Evolutionary conservation across 306 rosid genomes (phyloP).

Genomic region (Corylus americana): DNA sequence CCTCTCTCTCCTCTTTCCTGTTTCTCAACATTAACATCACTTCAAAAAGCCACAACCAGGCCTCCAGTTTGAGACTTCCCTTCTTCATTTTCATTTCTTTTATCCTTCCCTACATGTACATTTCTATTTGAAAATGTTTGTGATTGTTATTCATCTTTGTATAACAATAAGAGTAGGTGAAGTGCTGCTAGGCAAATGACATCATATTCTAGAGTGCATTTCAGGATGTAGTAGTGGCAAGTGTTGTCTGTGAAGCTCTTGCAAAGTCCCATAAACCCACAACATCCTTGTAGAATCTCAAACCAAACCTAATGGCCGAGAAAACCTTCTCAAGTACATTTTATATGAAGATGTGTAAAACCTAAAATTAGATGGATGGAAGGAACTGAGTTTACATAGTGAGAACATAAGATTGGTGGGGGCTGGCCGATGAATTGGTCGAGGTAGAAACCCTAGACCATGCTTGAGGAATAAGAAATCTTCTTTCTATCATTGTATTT

Average conservation of each 20-base stretch:
- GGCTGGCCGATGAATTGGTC: too few species aligned
- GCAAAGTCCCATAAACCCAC: not conserved
- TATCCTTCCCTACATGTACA: not conserved
- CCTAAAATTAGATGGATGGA: not conserved
- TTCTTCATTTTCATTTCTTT: not conserved
- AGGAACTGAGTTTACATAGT: not conserved
- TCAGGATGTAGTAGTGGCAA: not conserved
- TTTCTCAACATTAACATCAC: not conserved
- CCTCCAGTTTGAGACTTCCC: not conserved
- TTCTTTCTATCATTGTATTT: too few species aligned
- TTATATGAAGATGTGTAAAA: not conserved
- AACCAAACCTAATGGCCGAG: not conserved
- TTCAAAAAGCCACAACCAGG: not conserved
- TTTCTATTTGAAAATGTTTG: not conserved
- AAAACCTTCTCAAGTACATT: not conserved
- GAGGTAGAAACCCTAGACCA: too few species aligned
- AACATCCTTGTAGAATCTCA: not conserved
- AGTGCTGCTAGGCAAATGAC: not conserved
- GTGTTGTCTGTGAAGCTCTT: not conserved
- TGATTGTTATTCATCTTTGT: not conserved
- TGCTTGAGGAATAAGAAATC: too few species aligned
- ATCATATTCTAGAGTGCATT: not conserved
- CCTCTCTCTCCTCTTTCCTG: not conserved
- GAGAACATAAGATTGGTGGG: too few species aligned
- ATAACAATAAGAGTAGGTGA: not conserved